Conservation (phyloP, 352 stramenopile genomes). For the Nothophytophthora sp. region DNA sequence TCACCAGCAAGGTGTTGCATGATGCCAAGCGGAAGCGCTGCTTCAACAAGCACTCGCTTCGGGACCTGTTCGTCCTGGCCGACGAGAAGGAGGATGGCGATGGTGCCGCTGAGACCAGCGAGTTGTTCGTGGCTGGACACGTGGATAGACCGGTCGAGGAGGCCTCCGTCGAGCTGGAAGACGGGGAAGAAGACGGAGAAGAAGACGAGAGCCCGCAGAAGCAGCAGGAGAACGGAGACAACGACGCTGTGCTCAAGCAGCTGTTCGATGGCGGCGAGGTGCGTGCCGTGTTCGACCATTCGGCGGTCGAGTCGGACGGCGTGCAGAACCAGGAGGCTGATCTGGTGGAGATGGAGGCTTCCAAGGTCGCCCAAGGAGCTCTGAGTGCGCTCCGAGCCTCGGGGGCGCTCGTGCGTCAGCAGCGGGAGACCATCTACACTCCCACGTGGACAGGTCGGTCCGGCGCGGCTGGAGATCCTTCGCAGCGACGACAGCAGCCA, state of each 20-base stretch:
- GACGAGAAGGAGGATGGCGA: constrained; percentile 54
- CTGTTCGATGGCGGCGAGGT: constrained; percentile 92
- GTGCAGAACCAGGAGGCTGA: constrained; percentile 89
- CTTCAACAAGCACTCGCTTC: constrained; percentile 96
- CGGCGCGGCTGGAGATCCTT: constrained; percentile 67
- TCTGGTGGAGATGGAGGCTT: constrained; percentile 92
- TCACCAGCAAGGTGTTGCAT: constrained; percentile 97
- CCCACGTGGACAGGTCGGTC: constrained; percentile 80
- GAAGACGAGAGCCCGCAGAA: constrained; percentile 7
- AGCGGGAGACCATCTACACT: constrained; percentile 61
- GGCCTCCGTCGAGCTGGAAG: constrained; percentile 23
- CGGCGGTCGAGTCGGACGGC: constrained; percentile 89
- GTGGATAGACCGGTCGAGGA: constrained; percentile 61
- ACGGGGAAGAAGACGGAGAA: constrained; percentile 27
- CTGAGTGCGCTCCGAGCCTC: constrained; percentile 82
- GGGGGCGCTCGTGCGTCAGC: constrained; percentile 67
- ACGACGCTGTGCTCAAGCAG: constrained; percentile 87
- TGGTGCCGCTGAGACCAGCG: constrained; percentile 89
- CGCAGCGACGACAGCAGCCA: constrained; percentile 34
- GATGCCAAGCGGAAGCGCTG: constrained; percentile 96
- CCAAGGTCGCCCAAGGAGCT: constrained; percentile 88
- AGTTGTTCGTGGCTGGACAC: constrained; percentile 90
- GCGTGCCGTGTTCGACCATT: constrained; percentile 96
- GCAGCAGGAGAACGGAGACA: constrained; percentile 42
- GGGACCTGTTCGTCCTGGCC: constrained; percentile 95